Evolutionary conservation across 495 filamentous ascomycete genomes (phyloP), one percentile per base, ranked within the genome.

Genomic region (Rostrohypoxylon terebratum): DNA sequence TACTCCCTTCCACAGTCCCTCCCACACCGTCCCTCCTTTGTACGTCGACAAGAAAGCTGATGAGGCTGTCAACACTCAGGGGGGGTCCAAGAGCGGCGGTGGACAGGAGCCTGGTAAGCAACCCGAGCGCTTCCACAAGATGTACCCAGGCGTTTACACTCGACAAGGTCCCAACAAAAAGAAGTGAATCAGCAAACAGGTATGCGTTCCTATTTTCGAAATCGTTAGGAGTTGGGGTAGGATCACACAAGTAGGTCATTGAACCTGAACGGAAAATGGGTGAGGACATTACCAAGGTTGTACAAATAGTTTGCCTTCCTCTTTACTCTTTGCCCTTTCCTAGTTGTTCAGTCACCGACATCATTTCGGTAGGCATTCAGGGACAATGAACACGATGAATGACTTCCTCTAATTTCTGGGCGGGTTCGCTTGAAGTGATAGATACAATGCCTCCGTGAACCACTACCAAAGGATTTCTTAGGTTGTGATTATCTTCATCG

Each of bases 21-120:
- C 62, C 9, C 55, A 71, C 9, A 54, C 60, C 1, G 68, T 55
- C 0, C 68, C 68, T 2, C 68, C 69, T 18, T 9, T 72, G 42
- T 67, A 63, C 50, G 38, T 68, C 34, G 23, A 14, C 33, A 55
- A 57, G 54, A 38, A 64, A 21, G 4, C 11, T 14, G 42, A 50
- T 10, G 20, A 25, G 7, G n/a, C 2, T 50, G 18, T 1, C 16
- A 10, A 1, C 38, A 14, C 13, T 42, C 38, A n/a, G n/a, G 38
- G 38, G n/a, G 38, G 38, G 3, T 4, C 13, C 11, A 14, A 11
- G 10, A 11, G 13, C 4, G 38, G 13, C 11, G 13, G n/a, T 4
- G 13, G 13, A 42, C 42, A 45, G 50, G n/a, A 45, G 48, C 11
- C 38, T 28, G 50, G 14, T 9, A 64, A 64, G 48, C 34, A 44